Percentiles rank a stretch among this genome's conserved stretches.
Evolutionary conservation across 345 rosid genomes (phyloP).

Genomic region (Eucalyptus marginata): DNA sequence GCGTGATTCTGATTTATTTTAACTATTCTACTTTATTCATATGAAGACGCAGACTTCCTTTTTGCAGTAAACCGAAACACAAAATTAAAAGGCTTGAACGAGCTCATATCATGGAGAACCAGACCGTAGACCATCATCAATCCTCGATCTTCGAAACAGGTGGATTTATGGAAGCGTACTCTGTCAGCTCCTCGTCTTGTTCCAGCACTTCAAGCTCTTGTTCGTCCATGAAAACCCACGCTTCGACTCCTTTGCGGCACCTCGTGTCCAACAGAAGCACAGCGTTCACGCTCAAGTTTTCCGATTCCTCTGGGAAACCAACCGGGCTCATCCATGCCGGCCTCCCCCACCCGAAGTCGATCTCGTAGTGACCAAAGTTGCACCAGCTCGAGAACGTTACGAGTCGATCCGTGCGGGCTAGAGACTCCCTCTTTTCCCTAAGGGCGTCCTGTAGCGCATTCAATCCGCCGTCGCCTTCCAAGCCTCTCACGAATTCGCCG

Average conservation of each 20-base stretch:
- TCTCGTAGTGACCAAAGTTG: not conserved
- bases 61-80: not conserved
- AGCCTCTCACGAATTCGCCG: not conserved
- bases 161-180: not conserved
- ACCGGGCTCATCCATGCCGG: not conserved
- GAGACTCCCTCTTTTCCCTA: not conserved
- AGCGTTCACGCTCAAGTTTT: accelerated
- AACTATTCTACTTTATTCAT: not conserved
- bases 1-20: not conserved
- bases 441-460: not conserved
- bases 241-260: not conserved
- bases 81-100: not conserved
- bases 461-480: not conserved
- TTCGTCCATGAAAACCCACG: not conserved
- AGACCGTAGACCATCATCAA: not conserved
- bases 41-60: not conserved
- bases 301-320: not conserved
- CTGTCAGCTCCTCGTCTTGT: not conserved
- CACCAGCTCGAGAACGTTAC: not conserved
- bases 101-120: not conserved
- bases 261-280: not conserved
- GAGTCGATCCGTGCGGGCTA: not conserved
- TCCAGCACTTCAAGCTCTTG: not conserved
- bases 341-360: constrained; percentile 11
- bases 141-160: not conserved